Conservation (phyloP, 352 stramenopile species). For the Phytophthora citricola region DNA sequence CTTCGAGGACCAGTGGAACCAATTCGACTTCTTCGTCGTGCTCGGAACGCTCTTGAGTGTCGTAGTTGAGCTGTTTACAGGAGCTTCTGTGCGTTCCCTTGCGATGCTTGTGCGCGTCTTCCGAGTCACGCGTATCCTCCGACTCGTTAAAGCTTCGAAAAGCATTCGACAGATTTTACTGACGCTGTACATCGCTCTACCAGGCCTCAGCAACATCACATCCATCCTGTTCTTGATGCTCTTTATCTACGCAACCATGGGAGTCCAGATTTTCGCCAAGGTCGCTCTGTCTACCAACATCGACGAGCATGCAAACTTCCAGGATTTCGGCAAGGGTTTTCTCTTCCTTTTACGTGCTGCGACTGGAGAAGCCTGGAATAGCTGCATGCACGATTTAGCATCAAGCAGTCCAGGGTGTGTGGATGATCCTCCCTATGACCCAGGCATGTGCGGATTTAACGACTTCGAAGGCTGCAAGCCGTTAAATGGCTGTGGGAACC, state of each 20-base stretch:
- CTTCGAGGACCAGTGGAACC: conserved; percentile 89
- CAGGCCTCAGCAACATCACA: conserved; percentile 91
- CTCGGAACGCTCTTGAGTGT: conserved; percentile 69
- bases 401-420: conserved; percentile 49
- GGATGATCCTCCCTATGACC: conserved; percentile 63
- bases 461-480: conserved; percentile 68
- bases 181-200: conserved; percentile 92
- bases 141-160: conserved; percentile 87
- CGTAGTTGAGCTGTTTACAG: conserved; percentile 62
- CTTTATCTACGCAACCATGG: conserved; percentile 94
- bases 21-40: conserved; percentile 90
- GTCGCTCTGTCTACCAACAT: conserved; percentile 77
- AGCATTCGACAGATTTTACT: conserved; percentile 89
- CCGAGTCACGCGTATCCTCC: conserved; percentile 87
- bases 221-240: conserved; percentile 92
- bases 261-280: conserved; percentile 93
- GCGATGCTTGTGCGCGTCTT: conserved; percentile 92
- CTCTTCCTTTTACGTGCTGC: conserved; percentile 91
- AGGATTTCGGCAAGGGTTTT: conserved; percentile 91
- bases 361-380: conserved; percentile 94
- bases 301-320: conserved; percentile 92
- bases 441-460: conserved; percentile 77
- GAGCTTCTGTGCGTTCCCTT: conserved; percentile 69
- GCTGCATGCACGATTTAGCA: conserved; percentile 92
- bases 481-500: conserved; percentile 82